Evolutionary conservation across 2,329 filamentous ascomycete genomes (phyloP), one percentile per base, ranked within the genome.

Genomic region (Ophiognomonia clavigignenti-juglandacearum): DNA sequence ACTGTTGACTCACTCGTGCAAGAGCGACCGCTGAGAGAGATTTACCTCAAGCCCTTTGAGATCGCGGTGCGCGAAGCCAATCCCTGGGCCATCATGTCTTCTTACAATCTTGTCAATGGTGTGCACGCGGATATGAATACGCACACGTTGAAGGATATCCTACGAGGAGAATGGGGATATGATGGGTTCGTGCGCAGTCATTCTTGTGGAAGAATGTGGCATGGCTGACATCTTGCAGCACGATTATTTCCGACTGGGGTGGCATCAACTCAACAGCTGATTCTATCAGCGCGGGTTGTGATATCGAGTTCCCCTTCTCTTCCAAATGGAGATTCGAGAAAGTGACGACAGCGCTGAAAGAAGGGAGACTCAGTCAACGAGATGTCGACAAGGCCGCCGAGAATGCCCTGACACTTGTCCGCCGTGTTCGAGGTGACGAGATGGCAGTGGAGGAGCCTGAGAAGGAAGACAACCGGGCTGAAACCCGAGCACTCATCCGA

Each of bases 11-110:
- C 82, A 3, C 66, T 80, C 23, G 72, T 88, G 39, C 73, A 78
- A 23, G 83, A 88, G 56, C 71, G 84, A 29, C 73, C 83, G 3
- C 65, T 88, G 23, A 73, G 84, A 23, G 85, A 88, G 59, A 69
- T 88, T 1, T 88, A 88, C 54, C 74, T 88, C n/a, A 79, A 82
- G 38, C 85, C 85, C 0, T 88, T 88, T 53, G 83, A 88, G 64
- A 86, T 88, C 57, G 83, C 83, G 0, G 70, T 88, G 32, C 72
- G 82, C 37, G 81, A 86, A 54, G 79, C 82, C 13, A 81, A 84
- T 46, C 82, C 83, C 3, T 84, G 82, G 81, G 81, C 81, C 5
- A 63, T 86, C 37, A 86, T 86, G 83, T 77, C 78, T 4, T 80
- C 80, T 2, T 86, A 86, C 57, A 86, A 86, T 55, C 67, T 83